Percentiles rank a stretch among this genome's conserved stretches.
phyloP scores from a whole-genome alignment of 2,329 filamentous ascomycete species.

The Fusarium haematococcum region DNA sequence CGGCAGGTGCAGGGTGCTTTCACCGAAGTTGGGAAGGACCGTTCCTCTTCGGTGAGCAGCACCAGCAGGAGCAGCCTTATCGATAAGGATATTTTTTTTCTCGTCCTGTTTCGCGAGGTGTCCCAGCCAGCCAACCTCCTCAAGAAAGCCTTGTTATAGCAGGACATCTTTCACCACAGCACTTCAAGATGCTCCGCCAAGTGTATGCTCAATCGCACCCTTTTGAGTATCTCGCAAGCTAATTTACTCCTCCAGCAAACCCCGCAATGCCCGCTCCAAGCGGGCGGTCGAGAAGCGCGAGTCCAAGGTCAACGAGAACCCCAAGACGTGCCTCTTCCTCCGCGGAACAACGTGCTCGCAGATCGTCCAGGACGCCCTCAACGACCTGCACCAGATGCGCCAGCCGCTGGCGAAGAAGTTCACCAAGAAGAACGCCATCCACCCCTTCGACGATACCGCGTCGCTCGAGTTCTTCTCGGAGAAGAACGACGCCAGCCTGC shows the following conservation, averaged over 20 bases:
- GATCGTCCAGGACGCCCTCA: constrained; percentile 83
- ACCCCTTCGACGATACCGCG: constrained; percentile 90
- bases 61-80: constrained; percentile 35
- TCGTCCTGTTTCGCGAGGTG: constrained; percentile 3
- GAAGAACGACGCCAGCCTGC: constrained; percentile 92
- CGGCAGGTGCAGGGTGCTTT: constrained; percentile 7
- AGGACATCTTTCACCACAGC: constrained; percentile 20
- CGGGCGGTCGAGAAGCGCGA: constrained; percentile 93
- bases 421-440: constrained; percentile 95
- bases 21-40: constrained; percentile 6
- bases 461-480: constrained; percentile 95
- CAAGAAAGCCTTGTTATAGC: constrained; percentile 22
- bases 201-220: constrained; percentile 51
- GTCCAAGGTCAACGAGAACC: constrained; percentile 88
- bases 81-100: constrained; percentile 51
- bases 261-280: constrained; percentile 86
- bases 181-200: constrained; percentile 60
- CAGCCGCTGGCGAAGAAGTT: constrained; percentile 89
- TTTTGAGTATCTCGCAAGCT: not conserved
- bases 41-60: constrained; percentile 17
- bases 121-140: constrained; percentile 19
- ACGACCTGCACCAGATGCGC: constrained; percentile 86
- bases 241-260: constrained; percentile 58
- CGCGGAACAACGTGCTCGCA: constrained; percentile 88
- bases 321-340: constrained; percentile 90